Base-by-base conservation (phyloP, 2,329 filamentous ascomycete species). In the Metarhizium brunneum region DNA sequence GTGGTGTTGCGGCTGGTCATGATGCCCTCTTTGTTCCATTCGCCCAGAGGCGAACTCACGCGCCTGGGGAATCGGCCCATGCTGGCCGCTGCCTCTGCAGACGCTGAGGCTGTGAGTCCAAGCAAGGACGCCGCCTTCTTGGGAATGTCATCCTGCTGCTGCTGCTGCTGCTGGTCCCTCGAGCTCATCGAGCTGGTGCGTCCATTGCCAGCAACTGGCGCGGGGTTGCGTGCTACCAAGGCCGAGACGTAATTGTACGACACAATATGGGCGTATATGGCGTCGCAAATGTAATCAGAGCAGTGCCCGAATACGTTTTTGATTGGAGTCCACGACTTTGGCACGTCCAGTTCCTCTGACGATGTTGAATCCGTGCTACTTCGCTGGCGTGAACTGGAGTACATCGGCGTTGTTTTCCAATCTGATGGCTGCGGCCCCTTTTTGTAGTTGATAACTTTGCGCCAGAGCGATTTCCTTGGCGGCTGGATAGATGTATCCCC, bases 201-300 rank as follows among this genome's bases (percentile, higher is more conserved):
- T 7, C 56, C 58, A 29, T 56, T 56, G 32, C 18, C 54, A 2
- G 53, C 32, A 1, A 59, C 25, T 11, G 62, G 54, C 7, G 62
- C 50, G 7, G 66, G 59, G 52, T 55, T 57, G 56, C 63, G 59
- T 36, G 63, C 62, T 30, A 68, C 62, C 42, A 71, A 63, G n/a
- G 63, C 64, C 8, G 66, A 68, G 51, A 84, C 69, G 67, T 84
- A 84, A 65, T 83, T 84, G 66, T 80, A 83, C 0, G 78, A 80
- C 4, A 84, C 67, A 8, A 84, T 70, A 61, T 84, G 80, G 0
- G 81, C 81, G 61, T 83, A 84, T 6, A 84, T 66, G 0, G 80
- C 78, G 53, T 84, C 79, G 62, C 80, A 82, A 6, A 83, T 73
- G 60, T 79, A 77, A 58, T 81, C 77, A 2, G 77, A 76, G 25